Evolutionary conservation across 192 early-diverging fungal genomes (phyloP), one percentile per base, ranked within the genome.

Genomic region (Chytriomyces confervae): DNA sequence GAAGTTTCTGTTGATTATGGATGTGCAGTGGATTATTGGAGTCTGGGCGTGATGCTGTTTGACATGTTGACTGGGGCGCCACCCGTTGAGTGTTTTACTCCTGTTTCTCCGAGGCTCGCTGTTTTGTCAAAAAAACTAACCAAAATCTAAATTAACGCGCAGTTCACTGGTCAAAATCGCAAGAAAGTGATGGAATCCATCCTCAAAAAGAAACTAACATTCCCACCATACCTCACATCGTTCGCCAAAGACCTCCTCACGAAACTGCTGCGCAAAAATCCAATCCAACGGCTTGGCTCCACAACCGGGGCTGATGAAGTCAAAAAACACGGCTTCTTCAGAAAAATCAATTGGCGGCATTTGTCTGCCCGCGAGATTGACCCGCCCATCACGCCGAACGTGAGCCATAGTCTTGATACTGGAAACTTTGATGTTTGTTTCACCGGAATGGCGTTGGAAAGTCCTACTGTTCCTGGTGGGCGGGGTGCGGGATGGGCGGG

Each of bases 41-140:
- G 89, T 44, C 84, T 96, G 76, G 96, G 96, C 36, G 87, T 97
- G 43, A 87, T 98, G 81, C 81, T 97, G 71, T 97, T 89, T 78
- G 93, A 95, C 74, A 97, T 98, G 96, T 82, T 98, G 50, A 96
- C 92, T 1, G 95, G 96, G 18, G 80, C 84, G 8, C 84, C 84
- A n/a, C 86, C 86, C 36, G 36, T 36, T 36, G 36, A 36, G 62
- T 57, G 20, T 57, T 20, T n/a, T 20, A 57, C 53, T 57, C 53
- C 53, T 13, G 53, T 57, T n/a, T 57, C 16, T 57, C 53, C 36
- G 3, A 36, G 3, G 36, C 36, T 36, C 36, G 36, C 53, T 57
- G 2, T 27, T 27, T 27, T 27, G 0, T 27, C 24, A 27, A 27
- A 27, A 27, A 27, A 27, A 27, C 20, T 57, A 1, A 57, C 53